These are phyloP conservation scores for Begonia loranthoides DNA, from an alignment of 306 rosid species.

Conservation along the genomic window DNA sequence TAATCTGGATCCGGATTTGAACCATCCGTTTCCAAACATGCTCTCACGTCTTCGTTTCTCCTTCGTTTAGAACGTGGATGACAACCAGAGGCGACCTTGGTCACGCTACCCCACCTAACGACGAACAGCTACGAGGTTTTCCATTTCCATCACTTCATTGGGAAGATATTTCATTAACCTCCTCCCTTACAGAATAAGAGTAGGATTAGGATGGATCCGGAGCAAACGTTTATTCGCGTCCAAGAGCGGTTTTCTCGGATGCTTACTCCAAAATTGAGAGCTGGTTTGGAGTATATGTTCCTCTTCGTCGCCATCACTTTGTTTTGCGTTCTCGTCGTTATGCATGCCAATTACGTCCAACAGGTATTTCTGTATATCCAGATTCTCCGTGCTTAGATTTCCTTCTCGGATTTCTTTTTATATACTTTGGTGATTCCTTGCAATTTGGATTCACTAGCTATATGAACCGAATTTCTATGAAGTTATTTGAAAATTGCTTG, in stretches of 20 bases:
- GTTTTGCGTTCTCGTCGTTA: constrained; percentile 89
- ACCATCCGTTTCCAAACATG: too few relatives aligned
- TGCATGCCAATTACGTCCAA: constrained; percentile 99
- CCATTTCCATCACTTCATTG: too few relatives aligned
- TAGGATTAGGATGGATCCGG: constrained; percentile 62
- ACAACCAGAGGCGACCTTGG: too few relatives aligned
- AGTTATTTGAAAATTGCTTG: neutral
- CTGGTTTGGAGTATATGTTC: constrained; percentile 68
- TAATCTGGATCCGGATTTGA: too few relatives aligned
- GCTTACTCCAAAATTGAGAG: constrained; percentile 81
- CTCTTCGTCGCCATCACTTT: constrained; percentile 69
- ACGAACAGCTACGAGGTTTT: too few relatives aligned
- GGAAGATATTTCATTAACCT: too few relatives aligned
- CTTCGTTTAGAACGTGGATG: too few relatives aligned
- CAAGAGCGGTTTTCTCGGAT: constrained; percentile 94
- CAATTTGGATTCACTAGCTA: constrained; percentile 10
- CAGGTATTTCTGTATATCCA: constrained; percentile 31
- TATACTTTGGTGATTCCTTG: neutral
- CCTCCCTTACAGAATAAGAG: too few relatives aligned
- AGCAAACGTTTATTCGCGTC: constrained; percentile 88
- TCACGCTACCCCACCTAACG: too few relatives aligned
- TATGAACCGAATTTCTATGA: neutral
- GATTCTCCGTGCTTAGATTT: constrained; percentile 6
- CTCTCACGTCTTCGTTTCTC: too few relatives aligned
- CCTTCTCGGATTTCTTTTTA: neutral